Evolutionary conservation across 495 filamentous ascomycete genomes (phyloP).

Genomic region (Penicillium cinerascens): DNA sequence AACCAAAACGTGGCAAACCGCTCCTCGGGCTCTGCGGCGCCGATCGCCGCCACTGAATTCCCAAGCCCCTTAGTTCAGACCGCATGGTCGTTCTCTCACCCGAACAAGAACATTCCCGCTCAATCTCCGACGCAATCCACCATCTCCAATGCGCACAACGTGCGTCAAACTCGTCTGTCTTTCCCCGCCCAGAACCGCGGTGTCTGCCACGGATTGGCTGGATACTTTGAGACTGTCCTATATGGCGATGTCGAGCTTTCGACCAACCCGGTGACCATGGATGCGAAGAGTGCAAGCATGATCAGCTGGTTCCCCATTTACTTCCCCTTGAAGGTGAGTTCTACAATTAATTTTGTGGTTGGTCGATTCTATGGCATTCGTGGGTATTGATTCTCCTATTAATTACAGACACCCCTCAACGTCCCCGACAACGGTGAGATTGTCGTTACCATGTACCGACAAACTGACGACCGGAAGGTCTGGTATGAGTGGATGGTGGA

Average conservation of each 20-base stretch:
- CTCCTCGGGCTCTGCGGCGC: slow-evolving; percentile 28
- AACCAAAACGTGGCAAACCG: slow-evolving; percentile 17
- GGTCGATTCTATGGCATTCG: neutral
- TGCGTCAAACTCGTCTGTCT: slow-evolving; percentile 65
- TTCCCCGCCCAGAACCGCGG: slow-evolving; percentile 73
- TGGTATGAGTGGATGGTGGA: slow-evolving; percentile 99
- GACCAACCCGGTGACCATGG: slow-evolving; percentile 89
- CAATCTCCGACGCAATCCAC: slow-evolving; percentile 31
- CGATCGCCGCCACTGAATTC: slow-evolving; percentile 31
- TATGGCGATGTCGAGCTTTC: slow-evolving; percentile 83
- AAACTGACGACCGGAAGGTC: slow-evolving; percentile 90
- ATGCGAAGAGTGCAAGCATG: slow-evolving; percentile 90
- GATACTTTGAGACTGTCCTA: slow-evolving; percentile 93
- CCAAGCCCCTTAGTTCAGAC: slow-evolving; percentile 38
- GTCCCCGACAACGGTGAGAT: slow-evolving; percentile 80
- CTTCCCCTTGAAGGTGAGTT: slow-evolving; percentile 85
- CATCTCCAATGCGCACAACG: slow-evolving; percentile 80
- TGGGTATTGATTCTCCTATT: neutral
- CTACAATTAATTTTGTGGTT: neutral
- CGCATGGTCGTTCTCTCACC: slow-evolving; percentile 49
- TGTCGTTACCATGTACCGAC: slow-evolving; percentile 88
- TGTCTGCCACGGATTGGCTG: slow-evolving; percentile 85
- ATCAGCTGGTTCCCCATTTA: slow-evolving; percentile 99
- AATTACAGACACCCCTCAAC: slow-evolving; percentile 72
- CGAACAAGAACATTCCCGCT: slow-evolving; percentile 39